These are phyloP conservation scores for Pythium pyrilobum DNA, from an alignment of 352 stramenopile genomes.

Conservation along the genomic window DNA sequence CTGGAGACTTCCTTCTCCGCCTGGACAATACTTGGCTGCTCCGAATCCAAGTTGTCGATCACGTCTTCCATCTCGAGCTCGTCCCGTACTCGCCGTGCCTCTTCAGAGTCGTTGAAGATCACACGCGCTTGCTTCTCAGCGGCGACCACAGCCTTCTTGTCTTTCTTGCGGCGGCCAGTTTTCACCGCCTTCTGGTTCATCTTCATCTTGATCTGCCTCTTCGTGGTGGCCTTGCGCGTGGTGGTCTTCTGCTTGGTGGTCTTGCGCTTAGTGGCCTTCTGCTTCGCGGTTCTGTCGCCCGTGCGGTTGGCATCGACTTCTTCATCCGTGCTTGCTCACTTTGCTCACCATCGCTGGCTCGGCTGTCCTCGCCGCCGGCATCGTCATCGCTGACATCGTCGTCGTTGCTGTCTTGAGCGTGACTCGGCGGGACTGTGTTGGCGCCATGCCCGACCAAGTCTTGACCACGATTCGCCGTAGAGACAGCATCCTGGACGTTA, in stretches of 20 bases:
- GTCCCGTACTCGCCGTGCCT: background rate
- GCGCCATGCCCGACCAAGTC: background rate
- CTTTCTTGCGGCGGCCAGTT: background rate
- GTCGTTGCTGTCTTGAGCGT: background rate
- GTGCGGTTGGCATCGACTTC: background rate
- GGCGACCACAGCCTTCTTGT: background rate
- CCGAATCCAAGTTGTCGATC: background rate
- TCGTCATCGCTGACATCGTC: too few species aligned
- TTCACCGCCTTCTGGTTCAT: constrained; percentile 2
- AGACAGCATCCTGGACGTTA: too few species aligned
- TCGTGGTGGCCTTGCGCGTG: background rate
- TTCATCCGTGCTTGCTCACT: background rate
- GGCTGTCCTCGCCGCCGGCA: background rate
- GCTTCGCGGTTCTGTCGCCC: too few species aligned
- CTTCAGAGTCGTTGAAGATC: constrained; percentile 3
- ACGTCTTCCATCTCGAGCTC: constrained; percentile 12
- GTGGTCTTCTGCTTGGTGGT: background rate
- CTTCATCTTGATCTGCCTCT: background rate
- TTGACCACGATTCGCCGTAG: background rate
- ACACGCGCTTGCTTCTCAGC: background rate
- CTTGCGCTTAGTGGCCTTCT: background rate
- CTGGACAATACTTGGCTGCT: constrained; percentile 1
- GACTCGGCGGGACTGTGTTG: too few species aligned
- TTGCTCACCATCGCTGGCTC: background rate
- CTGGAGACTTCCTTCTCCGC: background rate